A percentile compares a stretch with the other conserved stretches of the same genome.
phyloP scores from a whole-genome alignment of 2,329 filamentous ascomycete genomes.

The Calonectria pteridis region DNA sequence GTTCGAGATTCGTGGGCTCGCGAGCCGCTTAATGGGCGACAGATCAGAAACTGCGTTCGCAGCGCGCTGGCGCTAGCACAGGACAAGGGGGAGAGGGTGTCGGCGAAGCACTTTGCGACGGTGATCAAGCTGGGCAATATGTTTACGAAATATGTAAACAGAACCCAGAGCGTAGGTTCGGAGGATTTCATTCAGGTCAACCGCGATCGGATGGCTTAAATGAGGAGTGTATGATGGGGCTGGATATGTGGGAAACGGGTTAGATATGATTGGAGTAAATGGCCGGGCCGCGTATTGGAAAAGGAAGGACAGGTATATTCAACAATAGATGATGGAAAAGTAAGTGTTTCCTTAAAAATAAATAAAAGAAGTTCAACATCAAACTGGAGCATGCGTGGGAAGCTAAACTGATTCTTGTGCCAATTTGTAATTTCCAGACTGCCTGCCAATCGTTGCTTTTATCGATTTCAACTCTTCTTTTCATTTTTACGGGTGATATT shows the following conservation, averaged over 20 bases:
- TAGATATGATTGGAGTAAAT: not conserved
- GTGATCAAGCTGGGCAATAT: not conserved
- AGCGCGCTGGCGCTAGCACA: not conserved
- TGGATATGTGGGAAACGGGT: not conserved
- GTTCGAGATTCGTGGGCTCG: not conserved
- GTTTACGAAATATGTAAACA: not conserved
- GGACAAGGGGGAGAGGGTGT: not conserved
- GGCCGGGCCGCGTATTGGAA: not conserved
- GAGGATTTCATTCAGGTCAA: not conserved
- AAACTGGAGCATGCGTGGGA: not conserved
- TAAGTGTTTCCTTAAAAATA: not conserved
- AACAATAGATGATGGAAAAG: not conserved
- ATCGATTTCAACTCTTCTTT: no score
- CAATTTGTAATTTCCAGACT: not conserved
- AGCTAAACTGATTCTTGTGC: not conserved
- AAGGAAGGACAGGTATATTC: not conserved
- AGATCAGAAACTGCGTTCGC: not conserved
- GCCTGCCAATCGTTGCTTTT: no score
- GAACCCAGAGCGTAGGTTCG: not conserved
- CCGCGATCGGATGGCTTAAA: not conserved
- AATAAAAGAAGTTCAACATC: not conserved
- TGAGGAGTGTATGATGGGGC: not conserved
- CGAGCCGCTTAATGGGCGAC: not conserved
- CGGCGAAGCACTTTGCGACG: not conserved
- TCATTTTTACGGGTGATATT: no score